Evolutionary conservation across 306 rosid species (phyloP), one percentile per base, ranked within the genome.

Genomic region (Malus sylvestris): DNA sequence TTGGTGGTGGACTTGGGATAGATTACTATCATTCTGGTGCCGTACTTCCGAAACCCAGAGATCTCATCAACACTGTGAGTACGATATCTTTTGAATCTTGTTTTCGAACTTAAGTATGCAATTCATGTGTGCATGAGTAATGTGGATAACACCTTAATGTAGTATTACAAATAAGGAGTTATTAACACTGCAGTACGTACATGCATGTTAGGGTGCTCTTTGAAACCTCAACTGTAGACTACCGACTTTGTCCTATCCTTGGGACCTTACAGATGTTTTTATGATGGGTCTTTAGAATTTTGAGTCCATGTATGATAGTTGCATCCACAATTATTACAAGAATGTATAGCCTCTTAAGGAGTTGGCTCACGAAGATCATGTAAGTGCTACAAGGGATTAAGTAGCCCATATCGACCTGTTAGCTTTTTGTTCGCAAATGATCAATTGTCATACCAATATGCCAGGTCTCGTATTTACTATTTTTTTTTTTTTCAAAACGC

Each of bases 1-100:
- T 95, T 78, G 97, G 97, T 51, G 97, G 98, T 72, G 98, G 98
- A 57, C 96, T 95, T 77, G 98, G 97, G 68, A 92, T 95, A 40
- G 98, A 92, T 81, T 95, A 92, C 81, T 86, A 92, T 87, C 98
- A 92, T 73, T 12, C 97, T 73, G 96, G 89, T 70, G 93, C 92
- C 4, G 32, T 95, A 70, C 97, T 92, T 85, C 98, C 97, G 7
- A 83, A 85, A 55, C 97, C 98, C 27, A 88, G 88, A 76, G 97
- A 92, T 87, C 96, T 95, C 68, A 92, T 95, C 68, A 84, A 95
- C 76, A 95, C 97, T 18, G 97, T 95, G 80, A 81, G 91, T 73
- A 75, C 58, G 65, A 40, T 79, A 69, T 72, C 64, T 4, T 74
- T 27, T 57, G 42, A 66, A 33, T 68, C 65, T 46, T 76, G 33